phyloP scores from a whole-genome alignment of 2,329 filamentous ascomycete genomes.

The Xenoacremonium recifei region DNA sequence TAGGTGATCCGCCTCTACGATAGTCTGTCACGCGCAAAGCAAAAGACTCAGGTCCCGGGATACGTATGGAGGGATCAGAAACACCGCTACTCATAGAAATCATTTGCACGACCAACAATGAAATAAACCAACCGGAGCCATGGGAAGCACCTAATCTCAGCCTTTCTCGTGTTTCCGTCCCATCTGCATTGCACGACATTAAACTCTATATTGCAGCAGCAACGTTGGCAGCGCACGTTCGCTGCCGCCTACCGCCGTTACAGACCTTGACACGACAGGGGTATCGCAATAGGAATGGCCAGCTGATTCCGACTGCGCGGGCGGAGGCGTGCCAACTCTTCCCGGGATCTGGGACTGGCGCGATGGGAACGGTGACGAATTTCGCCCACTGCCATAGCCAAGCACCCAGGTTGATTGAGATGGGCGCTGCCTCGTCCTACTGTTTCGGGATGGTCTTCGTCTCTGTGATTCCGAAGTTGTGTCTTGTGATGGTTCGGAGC shows the following conservation, averaged over 20 bases:
- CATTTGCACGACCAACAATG: too few species aligned
- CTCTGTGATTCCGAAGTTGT: constrained; percentile 6
- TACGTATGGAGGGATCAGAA: too few species aligned
- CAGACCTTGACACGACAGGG: constrained; percentile 1
- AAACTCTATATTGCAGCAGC: not conserved
- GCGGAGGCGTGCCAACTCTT: not conserved
- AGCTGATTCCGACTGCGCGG: not conserved
- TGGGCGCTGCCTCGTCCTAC: constrained; percentile 9
- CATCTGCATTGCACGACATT: not conserved
- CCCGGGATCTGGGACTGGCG: constrained; percentile 8
- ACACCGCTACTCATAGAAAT: too few species aligned
- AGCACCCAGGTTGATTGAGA: constrained; percentile 7
- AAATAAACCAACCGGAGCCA: too few species aligned
- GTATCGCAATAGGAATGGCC: not conserved
- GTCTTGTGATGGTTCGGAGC: too few species aligned
- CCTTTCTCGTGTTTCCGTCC: not conserved
- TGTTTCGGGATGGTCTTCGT: constrained; percentile 7
- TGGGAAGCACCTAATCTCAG: not conserved
- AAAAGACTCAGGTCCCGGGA: constrained; percentile 16
- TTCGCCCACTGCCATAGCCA: constrained; percentile 5
- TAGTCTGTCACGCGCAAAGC: constrained; percentile 22
- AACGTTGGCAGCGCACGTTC: not conserved
- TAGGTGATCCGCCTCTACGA: too few species aligned
- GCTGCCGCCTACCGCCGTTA: not conserved
- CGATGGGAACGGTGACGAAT: constrained; percentile 8